These are phyloP conservation scores for Pichia kudriavzevii DNA, from an alignment of 1,139 yeast species.

Conservation along the genomic window DNA sequence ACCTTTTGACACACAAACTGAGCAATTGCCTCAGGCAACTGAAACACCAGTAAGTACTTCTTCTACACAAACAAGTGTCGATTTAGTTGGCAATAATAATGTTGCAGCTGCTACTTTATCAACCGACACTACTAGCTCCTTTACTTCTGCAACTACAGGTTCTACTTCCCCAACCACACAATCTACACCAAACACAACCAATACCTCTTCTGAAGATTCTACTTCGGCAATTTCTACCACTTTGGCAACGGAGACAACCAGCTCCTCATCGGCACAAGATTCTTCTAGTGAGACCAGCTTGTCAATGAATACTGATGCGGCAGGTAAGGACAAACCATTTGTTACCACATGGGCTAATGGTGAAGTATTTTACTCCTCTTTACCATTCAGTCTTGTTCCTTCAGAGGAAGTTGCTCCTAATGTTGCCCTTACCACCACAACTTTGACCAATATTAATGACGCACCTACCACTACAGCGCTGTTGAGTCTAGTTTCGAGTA, in stretches of 20 bases:
- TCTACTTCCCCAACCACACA: background rate
- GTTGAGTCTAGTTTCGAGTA: constrained; percentile 14
- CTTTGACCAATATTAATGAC: constrained; percentile 10
- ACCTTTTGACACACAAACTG: constrained; percentile 14
- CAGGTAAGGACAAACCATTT: no score
- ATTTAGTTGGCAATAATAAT: constrained; percentile 9
- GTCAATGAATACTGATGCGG: no score
- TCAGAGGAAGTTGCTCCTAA: constrained; percentile 16
- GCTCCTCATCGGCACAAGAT: no score
- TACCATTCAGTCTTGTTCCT: constrained; percentile 29
- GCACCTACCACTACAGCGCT: constrained; percentile 12
- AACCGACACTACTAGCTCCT: constrained; percentile 25
- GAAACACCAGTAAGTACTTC: constrained; percentile 6
- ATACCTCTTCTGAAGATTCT: background rate
- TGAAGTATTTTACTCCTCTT: constrained; percentile 14
- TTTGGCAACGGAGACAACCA: background rate
- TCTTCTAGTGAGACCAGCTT: no score
- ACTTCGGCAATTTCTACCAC: constrained; percentile 3
- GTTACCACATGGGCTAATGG: constrained; percentile 17
- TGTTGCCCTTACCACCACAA: constrained; percentile 18
- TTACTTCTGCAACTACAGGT: constrained; percentile 4
- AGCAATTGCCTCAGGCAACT: constrained; percentile 9
- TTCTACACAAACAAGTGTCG: constrained; percentile 5
- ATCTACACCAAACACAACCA: background rate
- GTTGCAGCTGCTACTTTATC: constrained; percentile 6